Evolutionary conservation across 140 eudicot species (phyloP).

Genomic region (Flaveria floridana): DNA sequence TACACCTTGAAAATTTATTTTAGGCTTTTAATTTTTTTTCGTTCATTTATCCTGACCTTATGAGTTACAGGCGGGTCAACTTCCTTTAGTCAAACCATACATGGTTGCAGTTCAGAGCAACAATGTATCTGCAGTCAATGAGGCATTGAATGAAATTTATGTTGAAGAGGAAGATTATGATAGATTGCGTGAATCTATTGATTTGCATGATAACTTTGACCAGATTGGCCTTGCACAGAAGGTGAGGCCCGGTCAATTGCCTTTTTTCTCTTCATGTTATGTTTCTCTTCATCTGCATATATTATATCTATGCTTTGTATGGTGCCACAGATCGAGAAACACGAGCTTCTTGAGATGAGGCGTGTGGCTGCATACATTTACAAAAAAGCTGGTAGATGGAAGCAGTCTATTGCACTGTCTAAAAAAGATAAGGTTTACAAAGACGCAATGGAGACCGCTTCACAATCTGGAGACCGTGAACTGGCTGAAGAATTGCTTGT

Average conservation of each 20-base stretch:
- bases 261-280: background rate
- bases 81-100: slow-evolving; percentile 90
- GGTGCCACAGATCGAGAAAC: no score
- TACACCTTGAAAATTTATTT: background rate
- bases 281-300: background rate
- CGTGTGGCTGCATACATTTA: no score
- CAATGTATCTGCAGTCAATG: slow-evolving; percentile 95
- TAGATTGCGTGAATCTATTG: slow-evolving; percentile 89
- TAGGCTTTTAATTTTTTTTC: background rate
- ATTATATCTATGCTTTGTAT: no score
- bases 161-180: slow-evolving; percentile 99
- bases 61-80: slow-evolving; percentile 77
- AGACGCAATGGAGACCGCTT: no score
- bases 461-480: no score
- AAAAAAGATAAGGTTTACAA: no score
- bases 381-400: no score
- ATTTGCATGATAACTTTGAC: slow-evolving; percentile 94
- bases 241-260: slow-evolving; percentile 39
- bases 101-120: slow-evolving; percentile 99
- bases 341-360: no score
- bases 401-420: no score
- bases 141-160: slow-evolving; percentile 93
- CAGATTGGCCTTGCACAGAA: slow-evolving; percentile 98
- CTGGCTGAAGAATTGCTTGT: no score
- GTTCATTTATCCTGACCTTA: background rate